phyloP scores from a whole-genome alignment of 1,284 basidiomycete species.

The Cutaneotrichosporon mucoides region DNA sequence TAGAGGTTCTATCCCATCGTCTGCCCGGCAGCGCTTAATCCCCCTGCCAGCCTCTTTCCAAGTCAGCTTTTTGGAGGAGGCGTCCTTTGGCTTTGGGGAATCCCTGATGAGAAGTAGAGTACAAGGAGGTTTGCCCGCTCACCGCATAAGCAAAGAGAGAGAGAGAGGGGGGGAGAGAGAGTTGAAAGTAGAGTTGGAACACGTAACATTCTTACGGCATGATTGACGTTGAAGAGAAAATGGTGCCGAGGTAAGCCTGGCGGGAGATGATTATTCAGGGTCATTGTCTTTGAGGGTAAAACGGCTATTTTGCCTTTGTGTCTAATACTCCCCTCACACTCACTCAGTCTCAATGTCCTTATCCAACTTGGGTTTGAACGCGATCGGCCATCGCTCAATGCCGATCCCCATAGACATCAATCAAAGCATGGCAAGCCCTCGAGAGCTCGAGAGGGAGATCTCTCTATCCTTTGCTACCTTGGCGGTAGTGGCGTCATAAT shows the following conservation, averaged over 20 bases:
- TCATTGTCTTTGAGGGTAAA: background rate
- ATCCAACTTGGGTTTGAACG: too few relatives aligned
- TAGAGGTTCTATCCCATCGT: background rate
- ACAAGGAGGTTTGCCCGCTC: background rate
- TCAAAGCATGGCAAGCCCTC: too few relatives aligned
- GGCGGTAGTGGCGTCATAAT: too few relatives aligned
- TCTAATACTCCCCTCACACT: too few relatives aligned
- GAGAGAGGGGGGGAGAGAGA: background rate
- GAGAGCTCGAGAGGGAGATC: too few relatives aligned
- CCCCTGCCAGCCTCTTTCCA: background rate
- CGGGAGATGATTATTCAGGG: background rate
- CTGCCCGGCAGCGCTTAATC: background rate
- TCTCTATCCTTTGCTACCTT: too few relatives aligned
- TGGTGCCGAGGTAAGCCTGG: background rate
- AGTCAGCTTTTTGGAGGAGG: background rate
- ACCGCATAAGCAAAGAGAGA: background rate
- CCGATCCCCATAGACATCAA: too few relatives aligned
- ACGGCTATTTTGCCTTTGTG: too few relatives aligned
- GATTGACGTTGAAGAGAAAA: background rate
- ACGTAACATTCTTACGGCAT: conserved; percentile 4
- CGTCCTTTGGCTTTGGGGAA: background rate
- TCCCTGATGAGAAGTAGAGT: background rate
- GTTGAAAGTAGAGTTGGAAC: background rate
- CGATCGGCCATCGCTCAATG: too few relatives aligned
- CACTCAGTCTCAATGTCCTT: too few relatives aligned